A percentile compares a stretch with the other conserved stretches of the same genome.
Evolutionary conservation across 139 green algal species (phyloP).

Genomic region (Diplosphaera chodatii): DNA sequence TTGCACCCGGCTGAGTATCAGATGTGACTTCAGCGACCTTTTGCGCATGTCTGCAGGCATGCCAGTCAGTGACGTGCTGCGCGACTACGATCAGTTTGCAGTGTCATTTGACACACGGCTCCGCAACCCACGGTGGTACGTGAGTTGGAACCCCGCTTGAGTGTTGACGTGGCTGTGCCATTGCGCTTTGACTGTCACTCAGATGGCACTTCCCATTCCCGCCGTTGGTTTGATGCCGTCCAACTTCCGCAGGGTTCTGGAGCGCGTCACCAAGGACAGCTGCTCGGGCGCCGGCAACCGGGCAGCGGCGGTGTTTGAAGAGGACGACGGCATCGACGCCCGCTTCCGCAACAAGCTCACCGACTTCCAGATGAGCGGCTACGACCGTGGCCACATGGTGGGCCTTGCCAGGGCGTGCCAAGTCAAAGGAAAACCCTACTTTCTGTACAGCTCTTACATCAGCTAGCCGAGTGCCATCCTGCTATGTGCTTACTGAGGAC

Average conservation of each 20-base stretch:
- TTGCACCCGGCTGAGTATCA: no score
- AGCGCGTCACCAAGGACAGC: constrained; percentile 26
- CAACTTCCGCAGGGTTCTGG: constrained; percentile 16
- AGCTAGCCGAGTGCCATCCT: no score
- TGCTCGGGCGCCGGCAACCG: constrained; percentile 34
- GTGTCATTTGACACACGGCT: constrained; percentile 56
- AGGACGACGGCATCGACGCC: constrained; percentile 58
- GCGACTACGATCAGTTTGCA: neutral
- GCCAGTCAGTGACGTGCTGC: neutral
- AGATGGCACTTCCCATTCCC: no score
- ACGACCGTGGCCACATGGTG: constrained; percentile 88
- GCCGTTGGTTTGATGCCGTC: no score
- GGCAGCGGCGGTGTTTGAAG: constrained; percentile 47
- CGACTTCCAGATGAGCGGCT: constrained; percentile 72
- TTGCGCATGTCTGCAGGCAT: neutral
- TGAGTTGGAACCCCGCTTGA: no score
- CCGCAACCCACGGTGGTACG: constrained; percentile 72
- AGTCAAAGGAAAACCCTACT: no score
- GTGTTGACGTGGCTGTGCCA: no score
- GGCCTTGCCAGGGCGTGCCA: no score
- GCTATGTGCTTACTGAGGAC: no score
- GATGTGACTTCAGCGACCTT: no score
- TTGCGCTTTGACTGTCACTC: no score
- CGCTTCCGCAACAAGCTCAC: constrained; percentile 63
- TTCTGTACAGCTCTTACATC: no score